Evolutionary conservation across 2,329 filamentous ascomycete species (phyloP), one percentile per base, ranked within the genome.

Genomic region (Colletotrichum simmondsii): DNA sequence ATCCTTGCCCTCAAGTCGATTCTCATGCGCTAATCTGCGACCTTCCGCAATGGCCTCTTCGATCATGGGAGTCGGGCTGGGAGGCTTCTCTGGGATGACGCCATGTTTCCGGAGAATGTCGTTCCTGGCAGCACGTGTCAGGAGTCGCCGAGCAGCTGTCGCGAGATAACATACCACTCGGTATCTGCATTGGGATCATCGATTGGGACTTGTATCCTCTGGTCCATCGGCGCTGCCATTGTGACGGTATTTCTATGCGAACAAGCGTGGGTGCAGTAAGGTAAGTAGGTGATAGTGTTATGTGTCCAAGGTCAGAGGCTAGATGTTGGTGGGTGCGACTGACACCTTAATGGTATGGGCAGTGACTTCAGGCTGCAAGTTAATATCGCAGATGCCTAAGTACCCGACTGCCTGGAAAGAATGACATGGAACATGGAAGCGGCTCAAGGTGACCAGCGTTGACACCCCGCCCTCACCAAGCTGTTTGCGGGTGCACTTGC

Each of bases 21-120:
- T 98, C 81, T 98, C 96, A 79, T 98, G 92, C 32, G 95, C 95
- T 74, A 97, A 87, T 77, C 92, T 88, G 71, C 94, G 91, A 14
- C 94, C 97, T 85, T 98, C 94, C 24, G 93, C 83, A 59, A 99
- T 90, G 4, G 97, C 97, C 86, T 98, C 96, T 84, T 99, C 93
- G 78, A 99, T 98, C 85, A 98, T 92, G 7, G 95, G 95, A 2
- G 97, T 98, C 2, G 97, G 97, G 58, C 96, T 98, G 3, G 95
- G 95, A 0, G 96, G 95, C 81, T 98, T 98, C 82, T 98, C 95
- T n/a, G 97, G 97, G 74, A 99, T 98, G 76, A 99, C 89, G 76
- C 95, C 95, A 86, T 99, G 95, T 83, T 97, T 97, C 77, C 97
- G 94, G 71, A 99, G 92, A 79, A 99, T 99, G 77, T 99, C 97